Evolutionary conservation across 148 eudicot species (phyloP), one percentile per base, ranked within the genome.

Genomic region (Rhododendron ferrugineum): DNA sequence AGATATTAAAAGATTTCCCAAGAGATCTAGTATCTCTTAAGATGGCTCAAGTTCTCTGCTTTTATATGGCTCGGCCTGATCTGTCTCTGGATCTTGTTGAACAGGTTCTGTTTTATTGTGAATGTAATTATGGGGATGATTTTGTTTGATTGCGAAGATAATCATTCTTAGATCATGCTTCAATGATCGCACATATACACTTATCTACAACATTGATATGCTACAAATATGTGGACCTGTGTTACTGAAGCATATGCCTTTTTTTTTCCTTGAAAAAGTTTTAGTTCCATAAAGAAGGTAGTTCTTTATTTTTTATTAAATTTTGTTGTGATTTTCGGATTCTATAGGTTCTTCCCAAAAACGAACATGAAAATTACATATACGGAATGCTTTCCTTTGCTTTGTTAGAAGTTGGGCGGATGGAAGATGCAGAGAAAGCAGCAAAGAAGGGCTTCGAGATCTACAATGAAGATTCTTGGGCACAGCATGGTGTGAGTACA

Each of bases 361-460:
- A 97, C 90, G 89, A 88, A 83, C 80, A 88, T 47, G 91, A 93
- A 87, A 84, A 85, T 85, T 97, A 91, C 82, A 86, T 95, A 83
- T 88, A 95, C 88, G 99, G 99, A 75, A 94, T 97, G 98, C 94
- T 92, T 83, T 95, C 99, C 46, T 97, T 97, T 90, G 90, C 99
- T 81, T 88, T 95, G 23, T 83, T 97, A 88, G 99, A 97, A 92
- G 92, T 95, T 80, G 96, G 98, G 30, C 90, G 87, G 22, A 91
- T 92, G 93, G 87, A 50, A 40, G 94, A 93, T 44, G 98, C 98
- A 78, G 95, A 92, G 82, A 87, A 86, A 82, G 98, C 98, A 88
- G 91, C 93, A 79, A 90, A 86, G 84, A 92, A 86, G 88, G 99
- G 95, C 52, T 92, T 93, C 80, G 91, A 91, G 91, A 91, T 97